A percentile compares a stretch with the other conserved stretches of the same genome.
These are phyloP conservation scores for Davidsoniella virescens DNA, from an alignment of 2,329 filamentous ascomycete genomes.

Conservation along the genomic window DNA sequence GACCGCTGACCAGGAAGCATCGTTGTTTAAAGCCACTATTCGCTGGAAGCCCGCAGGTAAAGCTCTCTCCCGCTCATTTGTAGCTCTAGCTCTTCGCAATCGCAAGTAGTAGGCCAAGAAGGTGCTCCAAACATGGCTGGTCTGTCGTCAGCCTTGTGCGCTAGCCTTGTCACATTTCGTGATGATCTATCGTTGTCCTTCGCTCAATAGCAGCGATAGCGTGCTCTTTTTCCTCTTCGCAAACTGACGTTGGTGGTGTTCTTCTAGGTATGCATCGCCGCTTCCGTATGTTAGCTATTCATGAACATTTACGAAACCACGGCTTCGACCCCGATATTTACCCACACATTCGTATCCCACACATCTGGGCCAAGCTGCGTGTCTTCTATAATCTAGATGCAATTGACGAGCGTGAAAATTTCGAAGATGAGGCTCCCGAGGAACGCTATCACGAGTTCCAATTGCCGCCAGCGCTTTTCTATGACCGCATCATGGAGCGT, in stretches of 20 bases:
- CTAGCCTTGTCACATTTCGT: not conserved
- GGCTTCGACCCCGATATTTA: slow-evolving; percentile 55
- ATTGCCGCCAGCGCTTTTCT: slow-evolving; percentile 32
- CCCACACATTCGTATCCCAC: slow-evolving; percentile 72
- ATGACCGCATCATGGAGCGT: slow-evolving; percentile 25
- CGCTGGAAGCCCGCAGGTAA: slow-evolving; percentile 89
- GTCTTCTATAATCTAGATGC: slow-evolving; percentile 72
- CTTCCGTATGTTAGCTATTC: slow-evolving; percentile 79
- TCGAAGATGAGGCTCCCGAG: slow-evolving; percentile 41
- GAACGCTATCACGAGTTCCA: slow-evolving; percentile 51
- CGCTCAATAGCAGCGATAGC: not conserved
- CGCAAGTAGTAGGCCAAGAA: no score
- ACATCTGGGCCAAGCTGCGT: slow-evolving; percentile 79
- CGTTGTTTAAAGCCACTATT: slow-evolving; percentile 82
- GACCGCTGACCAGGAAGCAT: slow-evolving; percentile 91
- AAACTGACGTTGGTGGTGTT: no score
- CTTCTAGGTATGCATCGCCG: slow-evolving; percentile 72
- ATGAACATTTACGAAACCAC: slow-evolving; percentile 62
- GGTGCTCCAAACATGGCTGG: no score
- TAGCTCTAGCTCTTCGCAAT: not conserved
- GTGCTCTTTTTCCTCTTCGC: no score
- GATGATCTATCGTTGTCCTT: not conserved
- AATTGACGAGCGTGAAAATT: slow-evolving; percentile 70
- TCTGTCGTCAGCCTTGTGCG: not conserved
- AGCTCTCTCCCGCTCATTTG: slow-evolving; percentile 8